Conservation (phyloP, 2,329 filamentous ascomycete species). For the Penicillium olsonii region DNA sequence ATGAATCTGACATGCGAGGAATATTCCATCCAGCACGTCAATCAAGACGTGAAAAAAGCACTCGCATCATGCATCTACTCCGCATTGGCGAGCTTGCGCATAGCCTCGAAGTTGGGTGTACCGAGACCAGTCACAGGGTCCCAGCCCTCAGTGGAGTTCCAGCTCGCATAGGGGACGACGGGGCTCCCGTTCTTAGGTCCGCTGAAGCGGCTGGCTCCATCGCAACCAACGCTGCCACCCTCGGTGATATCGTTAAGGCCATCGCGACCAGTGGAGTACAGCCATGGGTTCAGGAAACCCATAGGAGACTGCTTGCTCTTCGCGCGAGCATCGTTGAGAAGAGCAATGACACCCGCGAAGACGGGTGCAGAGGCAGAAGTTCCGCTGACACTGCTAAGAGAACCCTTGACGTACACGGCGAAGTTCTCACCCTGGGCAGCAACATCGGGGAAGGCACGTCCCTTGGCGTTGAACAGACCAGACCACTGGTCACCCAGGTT, state of each 20-base stretch:
- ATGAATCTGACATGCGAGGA: neutral
- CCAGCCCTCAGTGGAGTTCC: conserved; percentile 55
- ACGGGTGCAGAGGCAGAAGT: conserved; percentile 58
- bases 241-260: conserved; percentile 52
- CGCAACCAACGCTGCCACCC: conserved; percentile 52
- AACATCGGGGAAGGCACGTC: conserved; percentile 46
- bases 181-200: conserved; percentile 42
- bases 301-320: conserved; percentile 51
- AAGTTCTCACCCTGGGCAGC: conserved; percentile 39
- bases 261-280: conserved; percentile 50
- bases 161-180: conserved; percentile 48
- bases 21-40: neutral
- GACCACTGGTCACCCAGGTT: conserved; percentile 27
- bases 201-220: conserved; percentile 44
- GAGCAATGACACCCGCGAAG: conserved; percentile 59
- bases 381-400: conserved; percentile 34
- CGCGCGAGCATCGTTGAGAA: conserved; percentile 64
- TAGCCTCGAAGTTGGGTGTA: conserved; percentile 5
- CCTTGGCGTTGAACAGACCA: conserved; percentile 35
- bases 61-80: neutral
- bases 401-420: conserved; percentile 35
- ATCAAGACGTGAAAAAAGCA: neutral
- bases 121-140: conserved; percentile 51
- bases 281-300: conserved; percentile 63
- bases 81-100: conserved; percentile 3